phyloP scores from a whole-genome alignment of 2,329 filamentous ascomycete genomes.

The Pestalotiopsis fici region DNA sequence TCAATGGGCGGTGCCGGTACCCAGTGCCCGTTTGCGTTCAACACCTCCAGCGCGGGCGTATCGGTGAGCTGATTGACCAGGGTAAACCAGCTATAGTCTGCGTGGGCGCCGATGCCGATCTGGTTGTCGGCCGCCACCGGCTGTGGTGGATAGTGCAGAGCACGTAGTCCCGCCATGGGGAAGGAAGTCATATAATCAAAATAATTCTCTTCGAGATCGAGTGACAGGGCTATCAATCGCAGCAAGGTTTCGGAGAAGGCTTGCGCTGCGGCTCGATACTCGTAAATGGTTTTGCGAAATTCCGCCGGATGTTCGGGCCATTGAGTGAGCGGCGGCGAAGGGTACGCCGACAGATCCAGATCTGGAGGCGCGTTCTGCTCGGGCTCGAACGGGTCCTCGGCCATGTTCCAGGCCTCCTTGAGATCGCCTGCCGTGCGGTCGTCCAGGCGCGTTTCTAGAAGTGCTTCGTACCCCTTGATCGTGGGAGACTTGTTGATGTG shows the following conservation, averaged over 20 bases:
- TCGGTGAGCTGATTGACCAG: conserved; percentile 44
- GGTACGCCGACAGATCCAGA: not conserved
- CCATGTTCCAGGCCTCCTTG: conserved; percentile 10
- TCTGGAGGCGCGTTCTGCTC: conserved; percentile 8
- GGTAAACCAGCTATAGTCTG: conserved; percentile 47
- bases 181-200: conserved; percentile 41
- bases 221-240: conserved; percentile 20
- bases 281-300: conserved; percentile 8
- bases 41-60: conserved; percentile 47
- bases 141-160: conserved; percentile 43
- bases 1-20: conserved; percentile 40
- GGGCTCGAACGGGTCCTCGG: conserved; percentile 9
- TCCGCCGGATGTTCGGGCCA: conserved; percentile 7
- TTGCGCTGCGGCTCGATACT: conserved; percentile 4
- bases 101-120: conserved; percentile 38
- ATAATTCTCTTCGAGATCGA: conserved; percentile 26
- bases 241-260: conserved; percentile 14
- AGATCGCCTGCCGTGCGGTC: conserved; percentile 7
- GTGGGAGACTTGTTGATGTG: conserved; percentile 8
- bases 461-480: conserved; percentile 9
- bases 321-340: conserved; percentile 7
- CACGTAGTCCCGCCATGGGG: conserved; percentile 42
- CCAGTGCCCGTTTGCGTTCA: conserved; percentile 40
- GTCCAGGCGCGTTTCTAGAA: conserved; percentile 10
- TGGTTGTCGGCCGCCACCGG: conserved; percentile 16